Conservation (phyloP, 805 yeast species). For the Monosporozyma aquatica region DNA sequence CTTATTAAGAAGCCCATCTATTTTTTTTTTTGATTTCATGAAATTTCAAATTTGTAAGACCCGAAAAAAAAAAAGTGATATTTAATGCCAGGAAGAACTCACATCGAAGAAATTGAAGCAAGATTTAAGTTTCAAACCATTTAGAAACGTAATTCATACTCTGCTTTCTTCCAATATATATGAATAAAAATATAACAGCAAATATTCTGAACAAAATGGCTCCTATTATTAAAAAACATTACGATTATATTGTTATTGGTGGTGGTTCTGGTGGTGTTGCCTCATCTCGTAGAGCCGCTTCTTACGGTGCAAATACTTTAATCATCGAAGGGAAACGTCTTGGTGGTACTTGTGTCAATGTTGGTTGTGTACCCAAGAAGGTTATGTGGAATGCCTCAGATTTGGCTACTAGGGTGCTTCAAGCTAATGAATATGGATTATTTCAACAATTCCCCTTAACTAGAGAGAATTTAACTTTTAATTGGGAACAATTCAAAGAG, state of each 20-base stretch:
- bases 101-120: too few relatives aligned
- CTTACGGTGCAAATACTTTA: conserved; percentile 81
- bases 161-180: too few relatives aligned
- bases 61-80: too few relatives aligned
- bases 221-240: conserved; percentile 47
- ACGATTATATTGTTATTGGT: conserved; percentile 90
- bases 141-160: too few relatives aligned
- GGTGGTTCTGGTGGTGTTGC: conserved; percentile 99
- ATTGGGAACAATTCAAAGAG: conserved; percentile 73
- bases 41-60: too few relatives aligned
- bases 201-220: conserved; percentile 39
- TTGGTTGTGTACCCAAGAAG: conserved; percentile 98
- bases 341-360: conserved; percentile 99
- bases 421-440: conserved; percentile 80
- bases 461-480: conserved; percentile 49
- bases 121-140: too few relatives aligned
- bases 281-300: conserved; percentile 94
- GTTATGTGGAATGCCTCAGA: conserved; percentile 98
- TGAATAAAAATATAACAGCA: conserved; percentile 2
- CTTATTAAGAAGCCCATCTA: too few relatives aligned
- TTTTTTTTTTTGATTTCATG: too few relatives aligned
- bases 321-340: conserved; percentile 71
- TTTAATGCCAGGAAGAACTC: too few relatives aligned
- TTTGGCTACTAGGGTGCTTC: conserved; percentile 62
- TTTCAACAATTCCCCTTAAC: conserved; percentile 44